A percentile compares a stretch with the other conserved stretches of the same genome.
Evolutionary conservation across 2,329 filamentous ascomycete species (phyloP).

Genomic region (Fusarium ramigenum): DNA sequence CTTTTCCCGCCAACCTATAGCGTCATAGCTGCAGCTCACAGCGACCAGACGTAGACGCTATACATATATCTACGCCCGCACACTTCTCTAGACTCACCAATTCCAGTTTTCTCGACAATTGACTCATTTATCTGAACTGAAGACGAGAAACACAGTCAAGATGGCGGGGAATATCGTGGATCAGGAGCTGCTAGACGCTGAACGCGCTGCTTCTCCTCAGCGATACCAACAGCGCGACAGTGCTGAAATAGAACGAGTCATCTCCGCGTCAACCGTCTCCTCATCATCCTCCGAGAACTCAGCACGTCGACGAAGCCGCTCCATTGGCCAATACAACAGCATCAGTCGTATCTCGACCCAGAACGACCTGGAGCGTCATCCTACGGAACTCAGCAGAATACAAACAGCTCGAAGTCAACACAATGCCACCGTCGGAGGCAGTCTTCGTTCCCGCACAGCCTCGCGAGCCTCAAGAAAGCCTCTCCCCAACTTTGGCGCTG

Average conservation of each 20-base stretch:
- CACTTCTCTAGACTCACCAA: neutral
- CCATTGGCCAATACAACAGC: constrained; percentile 48
- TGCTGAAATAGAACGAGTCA: constrained; percentile 69
- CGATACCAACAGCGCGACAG: constrained; percentile 54
- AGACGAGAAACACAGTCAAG: constrained; percentile 8
- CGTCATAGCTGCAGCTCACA: constrained; percentile 37
- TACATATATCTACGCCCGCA: constrained; percentile 12
- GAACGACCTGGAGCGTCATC: constrained; percentile 73
- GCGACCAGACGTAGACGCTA: constrained; percentile 3
- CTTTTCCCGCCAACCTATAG: constrained; percentile 16
- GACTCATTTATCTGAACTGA: neutral
- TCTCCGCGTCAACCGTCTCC: constrained; percentile 61
- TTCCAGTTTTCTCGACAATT: neutral
- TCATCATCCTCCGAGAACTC: constrained; percentile 56
- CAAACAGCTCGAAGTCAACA: constrained; percentile 77
- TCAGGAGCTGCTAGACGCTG: constrained; percentile 61
- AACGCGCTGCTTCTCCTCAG: constrained; percentile 62
- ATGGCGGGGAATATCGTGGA: constrained; percentile 64
- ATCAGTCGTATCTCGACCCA: constrained; percentile 73
- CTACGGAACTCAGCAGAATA: constrained; percentile 76
- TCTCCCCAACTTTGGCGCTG: constrained; percentile 74
- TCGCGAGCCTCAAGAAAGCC: constrained; percentile 64
- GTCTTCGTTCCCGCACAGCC: constrained; percentile 48
- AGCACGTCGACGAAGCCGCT: constrained; percentile 17
- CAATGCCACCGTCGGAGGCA: constrained; percentile 73